Base-by-base conservation (phyloP, 192 early-diverging fungal species). In the Gigaspora rosea region DNA sequence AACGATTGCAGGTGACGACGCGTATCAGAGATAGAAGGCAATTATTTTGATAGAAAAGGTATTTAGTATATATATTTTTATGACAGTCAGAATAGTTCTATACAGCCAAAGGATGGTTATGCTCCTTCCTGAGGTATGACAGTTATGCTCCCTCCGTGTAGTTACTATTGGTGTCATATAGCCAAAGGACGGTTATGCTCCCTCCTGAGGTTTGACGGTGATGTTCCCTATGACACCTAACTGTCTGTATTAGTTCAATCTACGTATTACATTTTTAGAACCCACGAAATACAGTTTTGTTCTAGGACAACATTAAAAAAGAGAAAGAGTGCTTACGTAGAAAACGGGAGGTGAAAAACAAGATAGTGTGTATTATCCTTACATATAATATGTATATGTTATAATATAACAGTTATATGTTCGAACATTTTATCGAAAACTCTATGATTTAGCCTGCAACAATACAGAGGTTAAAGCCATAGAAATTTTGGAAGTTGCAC, bases 1-100 rank as follows among this genome's bases (percentile, higher is more conserved):
- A 48, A 48, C 36, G 33, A 48, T 68, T 50, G 32, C 32, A 69
- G 41, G 48, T 13, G 66, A 68, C 32, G 66, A 68, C 41, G 66
- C 47, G 32, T 69, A 51, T 69, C 61, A 63, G 33, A 62, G 32
- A 62, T 33, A 62, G 2, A 32, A 7, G 8, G 59, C 32, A 62
- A 62, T 10, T 7, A 2, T 7, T 62, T 62, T 62, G 61, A 54
- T 15, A 54, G 51, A 54, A 54, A 54, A 54, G 51, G 51, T 54
- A 54, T 54, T 54, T 54, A 54, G 51, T 54, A 54, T 63, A 63
- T 62, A 33, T 63, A 33, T 33, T 63, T 63, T 63, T 63, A 33
- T 63, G 32, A 63, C 20, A 20, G 32, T 63, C 61, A 32, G 10
- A 0, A 63, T 13, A 63, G 33, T 63, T 36, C 32, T 63, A 32